phyloP scores from a whole-genome alignment of 2,329 filamentous ascomycete genomes.

The Colletotrichum lentis region DNA sequence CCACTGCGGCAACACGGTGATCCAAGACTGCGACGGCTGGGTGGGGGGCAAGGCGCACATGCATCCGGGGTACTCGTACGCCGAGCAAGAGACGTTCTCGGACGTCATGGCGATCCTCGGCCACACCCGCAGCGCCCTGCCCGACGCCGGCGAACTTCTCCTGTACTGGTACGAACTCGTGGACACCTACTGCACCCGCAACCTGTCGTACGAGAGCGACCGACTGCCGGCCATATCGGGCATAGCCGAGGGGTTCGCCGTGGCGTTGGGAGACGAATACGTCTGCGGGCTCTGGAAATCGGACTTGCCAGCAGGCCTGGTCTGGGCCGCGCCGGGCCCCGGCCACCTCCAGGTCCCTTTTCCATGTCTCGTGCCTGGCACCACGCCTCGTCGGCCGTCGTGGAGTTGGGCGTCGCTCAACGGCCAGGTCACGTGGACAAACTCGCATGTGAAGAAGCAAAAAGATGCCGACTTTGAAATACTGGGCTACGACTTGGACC shows the following conservation, averaged over 20 bases:
- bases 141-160: background rate
- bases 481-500: background rate
- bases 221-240: constrained; percentile 1
- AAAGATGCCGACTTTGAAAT: background rate
- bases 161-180: background rate
- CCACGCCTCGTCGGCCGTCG: background rate
- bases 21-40: background rate
- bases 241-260: background rate
- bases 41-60: background rate
- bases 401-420: background rate
- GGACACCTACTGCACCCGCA: background rate
- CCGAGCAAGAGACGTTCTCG: background rate
- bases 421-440: background rate
- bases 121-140: background rate
- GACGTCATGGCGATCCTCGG: background rate
- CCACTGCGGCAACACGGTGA: background rate
- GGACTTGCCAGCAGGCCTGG: background rate
- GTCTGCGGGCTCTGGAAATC: background rate
- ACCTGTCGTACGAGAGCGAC: background rate
- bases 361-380: background rate
- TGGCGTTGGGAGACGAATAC: background rate
- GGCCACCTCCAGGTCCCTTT: too few relatives aligned
- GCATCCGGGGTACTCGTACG: accelerated
- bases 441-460: background rate
- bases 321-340: background rate